phyloP scores from a whole-genome alignment of 768 basidiomycete species.

The Hortiboletus campestris region DNA sequence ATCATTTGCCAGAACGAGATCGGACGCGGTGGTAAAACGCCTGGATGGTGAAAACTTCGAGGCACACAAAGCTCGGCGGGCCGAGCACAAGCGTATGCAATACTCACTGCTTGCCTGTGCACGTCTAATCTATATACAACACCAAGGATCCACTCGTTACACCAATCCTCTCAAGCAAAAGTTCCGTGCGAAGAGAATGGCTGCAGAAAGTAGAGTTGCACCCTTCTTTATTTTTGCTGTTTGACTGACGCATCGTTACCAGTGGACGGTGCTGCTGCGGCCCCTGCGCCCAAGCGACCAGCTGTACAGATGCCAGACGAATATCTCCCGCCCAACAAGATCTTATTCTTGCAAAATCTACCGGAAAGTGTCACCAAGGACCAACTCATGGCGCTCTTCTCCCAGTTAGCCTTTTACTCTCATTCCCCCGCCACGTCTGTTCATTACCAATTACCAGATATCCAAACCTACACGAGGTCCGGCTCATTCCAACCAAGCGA shows the following conservation, averaged over 20 bases:
- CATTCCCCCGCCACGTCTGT: not conserved
- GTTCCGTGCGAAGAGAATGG: constrained; percentile 75
- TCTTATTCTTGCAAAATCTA: constrained; percentile 96
- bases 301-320: constrained; percentile 99
- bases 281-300: constrained; percentile 70
- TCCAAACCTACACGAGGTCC: constrained; percentile 94
- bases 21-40: constrained; percentile 85
- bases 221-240: not conserved
- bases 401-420: constrained; percentile 58
- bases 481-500: constrained; percentile 95
- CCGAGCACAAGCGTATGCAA: constrained; percentile 80
- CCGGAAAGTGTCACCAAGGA: constrained; percentile 93
- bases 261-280: constrained; percentile 71
- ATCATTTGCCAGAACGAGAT: constrained; percentile 84
- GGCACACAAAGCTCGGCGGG: constrained; percentile 67
- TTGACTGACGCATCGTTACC: constrained; percentile 5
- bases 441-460: constrained; percentile 51
- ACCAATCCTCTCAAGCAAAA: constrained; percentile 90
- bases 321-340: constrained; percentile 98
- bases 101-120: not conserved
- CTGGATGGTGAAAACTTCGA: constrained; percentile 68
- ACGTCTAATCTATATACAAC: not conserved
- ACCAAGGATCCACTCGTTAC: constrained; percentile 72
- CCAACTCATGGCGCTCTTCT: constrained; percentile 85
- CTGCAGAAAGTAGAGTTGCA: constrained; percentile 63